Percentiles rank a stretch among this genome's conserved stretches.
Evolutionary conservation across 768 basidiomycete genomes (phyloP).

Genomic region (Dentipellis sp.): DNA sequence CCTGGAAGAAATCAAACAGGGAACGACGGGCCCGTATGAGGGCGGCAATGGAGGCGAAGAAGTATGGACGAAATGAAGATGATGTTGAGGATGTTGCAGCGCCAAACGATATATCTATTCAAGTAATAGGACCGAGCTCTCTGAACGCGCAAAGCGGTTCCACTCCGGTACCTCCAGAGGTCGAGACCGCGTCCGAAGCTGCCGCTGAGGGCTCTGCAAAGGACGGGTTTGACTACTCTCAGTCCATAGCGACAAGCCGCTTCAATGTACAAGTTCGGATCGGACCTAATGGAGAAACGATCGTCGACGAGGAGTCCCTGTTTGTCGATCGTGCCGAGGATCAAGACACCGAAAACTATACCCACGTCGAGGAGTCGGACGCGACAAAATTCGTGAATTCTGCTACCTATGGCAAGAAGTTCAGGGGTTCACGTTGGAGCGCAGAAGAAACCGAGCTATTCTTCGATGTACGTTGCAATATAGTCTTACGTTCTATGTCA

Average conservation of each 20-base stretch:
- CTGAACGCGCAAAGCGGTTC: neutral
- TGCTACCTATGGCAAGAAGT: conserved; percentile 70
- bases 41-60: conserved; percentile 58
- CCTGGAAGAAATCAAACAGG: conserved; percentile 61
- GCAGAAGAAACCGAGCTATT: conserved; percentile 86
- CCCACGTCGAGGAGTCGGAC: conserved; percentile 76
- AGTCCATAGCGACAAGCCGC: conserved; percentile 55
- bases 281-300: conserved; percentile 78
- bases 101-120: neutral
- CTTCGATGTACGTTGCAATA: conserved; percentile 56
- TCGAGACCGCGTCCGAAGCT: neutral
- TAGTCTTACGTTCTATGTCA: neutral
- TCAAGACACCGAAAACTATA: conserved; percentile 61
- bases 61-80: conserved; percentile 57
- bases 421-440: conserved; percentile 80
- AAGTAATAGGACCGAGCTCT: neutral
- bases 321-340: conserved; percentile 67
- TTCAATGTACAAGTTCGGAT: conserved; percentile 83
- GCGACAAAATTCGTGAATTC: conserved; percentile 82
- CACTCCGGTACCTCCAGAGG: neutral
- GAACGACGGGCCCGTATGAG: conserved; percentile 61
- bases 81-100: conserved; percentile 20
- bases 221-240: conserved; percentile 62
- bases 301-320: conserved; percentile 80
- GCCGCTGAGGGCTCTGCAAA: conserved; percentile 27